Percentiles rank a stretch among this genome's conserved stretches.
These are phyloP conservation scores for Cladorrhinum samala DNA, from an alignment of 495 filamentous ascomycete species.

Conservation along the genomic window DNA sequence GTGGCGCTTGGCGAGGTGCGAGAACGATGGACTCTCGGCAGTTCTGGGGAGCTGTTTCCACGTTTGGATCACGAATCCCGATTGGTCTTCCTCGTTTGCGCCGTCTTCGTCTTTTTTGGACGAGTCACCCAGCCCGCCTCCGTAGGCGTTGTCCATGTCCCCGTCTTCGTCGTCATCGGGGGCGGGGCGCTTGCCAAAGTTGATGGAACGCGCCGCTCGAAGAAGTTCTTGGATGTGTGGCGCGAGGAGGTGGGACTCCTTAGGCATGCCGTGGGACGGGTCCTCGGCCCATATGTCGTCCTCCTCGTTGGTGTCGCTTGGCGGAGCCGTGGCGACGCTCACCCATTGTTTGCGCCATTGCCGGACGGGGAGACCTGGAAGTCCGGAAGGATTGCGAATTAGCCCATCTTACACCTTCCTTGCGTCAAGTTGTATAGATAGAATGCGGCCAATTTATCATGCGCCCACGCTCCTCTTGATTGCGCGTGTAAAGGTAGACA, in stretches of 20 bases:
- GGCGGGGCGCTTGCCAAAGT: constrained; percentile 54
- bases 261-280: constrained; percentile 69
- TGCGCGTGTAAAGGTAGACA: background rate
- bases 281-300: constrained; percentile 51
- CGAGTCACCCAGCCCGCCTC: no score
- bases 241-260: constrained; percentile 74
- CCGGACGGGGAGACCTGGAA: constrained; percentile 71
- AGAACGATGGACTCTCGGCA: constrained; percentile 64
- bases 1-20: constrained; percentile 81
- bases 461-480: background rate
- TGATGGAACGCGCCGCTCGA: constrained; percentile 69
- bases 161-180: constrained; percentile 49
- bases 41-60: constrained; percentile 78
- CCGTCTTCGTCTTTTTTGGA: constrained; percentile 44
- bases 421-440: background rate
- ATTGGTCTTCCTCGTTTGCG: constrained; percentile 39
- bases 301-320: constrained; percentile 45
- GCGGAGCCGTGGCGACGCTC: constrained; percentile 59
- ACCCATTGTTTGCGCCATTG: constrained; percentile 78
- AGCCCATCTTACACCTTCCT: background rate
- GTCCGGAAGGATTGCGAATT: no score
- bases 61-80: constrained; percentile 65
- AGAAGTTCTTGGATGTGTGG: constrained; percentile 79
- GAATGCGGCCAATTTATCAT: background rate
- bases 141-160: no score